Evolutionary conservation across 164 flowering plant species (phyloP).

Genomic region (Chloranthus sessilifolius): DNA sequence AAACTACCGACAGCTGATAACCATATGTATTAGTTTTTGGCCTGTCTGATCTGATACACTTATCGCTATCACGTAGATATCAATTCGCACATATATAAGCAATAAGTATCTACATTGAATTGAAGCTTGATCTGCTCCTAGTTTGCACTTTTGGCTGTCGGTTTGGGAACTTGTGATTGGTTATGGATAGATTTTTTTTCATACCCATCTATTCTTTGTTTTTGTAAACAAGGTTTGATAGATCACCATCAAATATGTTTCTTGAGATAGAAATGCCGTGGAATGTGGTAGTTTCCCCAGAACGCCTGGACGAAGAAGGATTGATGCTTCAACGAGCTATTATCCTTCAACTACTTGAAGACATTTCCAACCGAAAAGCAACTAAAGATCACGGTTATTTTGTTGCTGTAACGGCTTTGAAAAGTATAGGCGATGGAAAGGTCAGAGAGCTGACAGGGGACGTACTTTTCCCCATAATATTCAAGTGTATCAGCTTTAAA

Average conservation of each 20-base stretch:
- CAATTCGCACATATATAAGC: too few species aligned
- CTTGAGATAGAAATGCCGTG: slow-evolving; percentile 19
- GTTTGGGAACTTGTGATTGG: too few species aligned
- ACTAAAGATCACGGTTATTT: slow-evolving; percentile 63
- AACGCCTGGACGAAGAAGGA: slow-evolving; percentile 16
- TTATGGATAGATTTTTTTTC: too few species aligned
- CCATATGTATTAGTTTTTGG: too few species aligned
- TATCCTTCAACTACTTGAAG: slow-evolving; percentile 46
- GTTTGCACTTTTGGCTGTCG: too few species aligned
- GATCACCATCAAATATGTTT: slow-evolving; percentile 25
- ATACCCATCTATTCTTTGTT: too few species aligned
- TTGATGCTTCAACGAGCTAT: slow-evolving; percentile 50
- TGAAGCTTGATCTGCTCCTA: too few species aligned
- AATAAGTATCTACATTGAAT: too few species aligned
- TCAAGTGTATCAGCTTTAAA: slow-evolving; percentile 61
- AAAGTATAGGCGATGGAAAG: slow-evolving; percentile 55
- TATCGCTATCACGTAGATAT: too few species aligned
- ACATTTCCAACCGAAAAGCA: slow-evolving; percentile 48
- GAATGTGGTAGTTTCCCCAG: slow-evolving; percentile 24
- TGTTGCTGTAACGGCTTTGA: slow-evolving; percentile 49
- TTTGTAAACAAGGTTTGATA: too few species aligned
- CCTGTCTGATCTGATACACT: too few species aligned
- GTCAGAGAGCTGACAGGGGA: slow-evolving; percentile 53
- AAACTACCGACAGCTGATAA: too few species aligned
- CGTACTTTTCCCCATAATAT: slow-evolving; percentile 67